phyloP scores from a whole-genome alignment of 139 green algal species.

The Chlamydomonas sp. region DNA sequence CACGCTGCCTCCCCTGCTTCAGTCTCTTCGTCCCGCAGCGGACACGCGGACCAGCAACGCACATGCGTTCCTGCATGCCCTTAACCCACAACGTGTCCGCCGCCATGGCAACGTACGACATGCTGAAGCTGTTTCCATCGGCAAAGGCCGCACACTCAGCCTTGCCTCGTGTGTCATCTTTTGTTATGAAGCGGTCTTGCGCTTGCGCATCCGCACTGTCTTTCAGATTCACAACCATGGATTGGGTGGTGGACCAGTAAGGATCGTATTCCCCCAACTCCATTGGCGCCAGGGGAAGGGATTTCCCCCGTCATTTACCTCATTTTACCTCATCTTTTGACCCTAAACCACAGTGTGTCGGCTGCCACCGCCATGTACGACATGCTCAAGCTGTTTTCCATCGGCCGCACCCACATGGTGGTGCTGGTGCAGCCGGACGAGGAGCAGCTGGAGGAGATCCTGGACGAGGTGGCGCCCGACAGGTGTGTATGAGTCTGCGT shows the following conservation, averaged over 20 bases:
- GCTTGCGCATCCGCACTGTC: too few relatives aligned
- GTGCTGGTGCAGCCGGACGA: conserved; percentile 67
- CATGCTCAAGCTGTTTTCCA: conserved; percentile 90
- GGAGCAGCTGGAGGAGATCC: conserved; percentile 25
- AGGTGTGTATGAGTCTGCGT: background rate
- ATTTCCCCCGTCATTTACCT: conserved; percentile 33
- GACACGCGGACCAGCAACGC: too few relatives aligned
- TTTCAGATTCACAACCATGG: too few relatives aligned
- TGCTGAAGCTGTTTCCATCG: too few relatives aligned
- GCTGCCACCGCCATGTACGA: conserved; percentile 75
- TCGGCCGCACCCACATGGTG: conserved; percentile 85
- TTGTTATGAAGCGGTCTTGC: too few relatives aligned
- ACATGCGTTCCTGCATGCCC: too few relatives aligned
- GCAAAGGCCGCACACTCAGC: conserved; percentile 77
- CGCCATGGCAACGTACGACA: conserved; percentile 68
- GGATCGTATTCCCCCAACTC: too few relatives aligned
- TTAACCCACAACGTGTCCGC: background rate
- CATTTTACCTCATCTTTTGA: too few relatives aligned
- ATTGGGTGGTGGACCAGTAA: too few relatives aligned
- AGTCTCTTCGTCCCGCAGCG: background rate
- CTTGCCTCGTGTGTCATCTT: too few relatives aligned
- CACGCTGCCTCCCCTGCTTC: background rate
- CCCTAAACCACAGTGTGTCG: background rate
- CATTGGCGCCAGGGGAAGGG: too few relatives aligned
- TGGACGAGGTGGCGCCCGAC: conserved; percentile 37